Percentiles rank a stretch among this genome's conserved stretches.
phyloP scores from a whole-genome alignment of 768 basidiomycete species.

The Russula virescens region DNA sequence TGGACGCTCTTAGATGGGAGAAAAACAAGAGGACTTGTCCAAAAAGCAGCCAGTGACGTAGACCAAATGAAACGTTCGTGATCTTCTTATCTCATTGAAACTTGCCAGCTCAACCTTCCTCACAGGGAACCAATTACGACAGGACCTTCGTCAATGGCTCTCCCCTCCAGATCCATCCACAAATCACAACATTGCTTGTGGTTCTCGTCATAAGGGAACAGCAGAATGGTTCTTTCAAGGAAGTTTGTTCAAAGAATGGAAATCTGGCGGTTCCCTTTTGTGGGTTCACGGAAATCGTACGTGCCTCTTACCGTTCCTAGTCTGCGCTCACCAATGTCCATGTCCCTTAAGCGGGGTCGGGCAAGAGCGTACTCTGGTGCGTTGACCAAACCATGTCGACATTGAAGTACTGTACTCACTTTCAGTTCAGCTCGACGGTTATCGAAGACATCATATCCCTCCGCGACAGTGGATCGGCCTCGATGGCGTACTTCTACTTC shows the following conservation, averaged over 20 bases:
- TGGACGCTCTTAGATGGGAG: background rate
- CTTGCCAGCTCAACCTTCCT: background rate
- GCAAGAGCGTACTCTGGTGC: slow-evolving; percentile 1
- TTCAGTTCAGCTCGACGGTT: background rate
- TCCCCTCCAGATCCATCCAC: background rate
- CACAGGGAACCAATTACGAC: background rate
- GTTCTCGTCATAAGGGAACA: background rate
- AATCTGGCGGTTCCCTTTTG: background rate
- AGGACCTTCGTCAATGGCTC: background rate
- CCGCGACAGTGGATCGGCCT: too few species aligned
- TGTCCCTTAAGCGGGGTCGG: background rate
- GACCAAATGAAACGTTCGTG: background rate
- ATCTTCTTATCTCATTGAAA: background rate
- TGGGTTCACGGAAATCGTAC: slow-evolving; percentile 1
- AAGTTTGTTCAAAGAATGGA: background rate
- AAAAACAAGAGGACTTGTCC: background rate
- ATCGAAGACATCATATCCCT: background rate
- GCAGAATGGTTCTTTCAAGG: background rate
- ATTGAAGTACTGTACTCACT: background rate
- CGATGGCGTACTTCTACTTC: background rate
- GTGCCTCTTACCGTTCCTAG: background rate
- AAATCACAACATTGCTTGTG: background rate
- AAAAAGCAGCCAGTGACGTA: background rate
- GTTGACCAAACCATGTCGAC: background rate
- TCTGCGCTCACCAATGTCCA: background rate